These are phyloP conservation scores for Paecilomyces niveus DNA, from an alignment of 2,329 filamentous ascomycete species.

Conservation along the genomic window DNA sequence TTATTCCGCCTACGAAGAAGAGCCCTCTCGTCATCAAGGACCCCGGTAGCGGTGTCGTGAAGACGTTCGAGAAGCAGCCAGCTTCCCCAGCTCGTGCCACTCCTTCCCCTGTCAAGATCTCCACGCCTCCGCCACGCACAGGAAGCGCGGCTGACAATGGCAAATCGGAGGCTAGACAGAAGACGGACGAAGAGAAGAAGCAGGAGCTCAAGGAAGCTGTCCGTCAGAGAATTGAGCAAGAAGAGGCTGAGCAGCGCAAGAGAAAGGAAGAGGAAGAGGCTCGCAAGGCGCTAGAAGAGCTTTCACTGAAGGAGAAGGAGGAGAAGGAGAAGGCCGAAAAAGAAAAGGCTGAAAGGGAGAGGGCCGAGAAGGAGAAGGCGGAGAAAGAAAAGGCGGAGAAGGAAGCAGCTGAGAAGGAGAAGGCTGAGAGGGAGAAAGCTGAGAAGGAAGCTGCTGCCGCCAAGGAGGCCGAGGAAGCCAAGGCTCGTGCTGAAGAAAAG, in stretches of 20 bases:
- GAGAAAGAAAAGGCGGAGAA: slow-evolving; percentile 13
- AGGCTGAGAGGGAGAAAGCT: slow-evolving; percentile 18
- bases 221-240: slow-evolving; percentile 49
- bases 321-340: slow-evolving; percentile 19
- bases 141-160: slow-evolving; percentile 60
- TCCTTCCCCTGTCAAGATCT: slow-evolving; percentile 51
- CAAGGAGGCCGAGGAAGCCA: slow-evolving; percentile 39
- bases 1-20: slow-evolving; percentile 59
- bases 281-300: slow-evolving; percentile 23
- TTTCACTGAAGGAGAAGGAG: slow-evolving; percentile 24
- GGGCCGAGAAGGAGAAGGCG: slow-evolving; percentile 6
- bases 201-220: slow-evolving; percentile 60
- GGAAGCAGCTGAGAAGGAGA: slow-evolving; percentile 11
- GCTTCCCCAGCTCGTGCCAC: slow-evolving; percentile 51
- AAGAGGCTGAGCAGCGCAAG: slow-evolving; percentile 45
- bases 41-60: slow-evolving; percentile 67
- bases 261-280: slow-evolving; percentile 41
- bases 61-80: slow-evolving; percentile 62
- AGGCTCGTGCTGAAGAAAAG: slow-evolving; percentile 33
- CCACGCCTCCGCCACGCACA: slow-evolving; percentile 71
- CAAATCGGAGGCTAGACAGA: slow-evolving; percentile 65
- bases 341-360: slow-evolving; percentile 4
- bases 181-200: slow-evolving; percentile 75
- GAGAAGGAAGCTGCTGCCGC: slow-evolving; percentile 22
- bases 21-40: slow-evolving; percentile 80